These are phyloP conservation scores for Clitopilus hobsonii DNA, from an alignment of 768 basidiomycete species.

Conservation along the genomic window DNA sequence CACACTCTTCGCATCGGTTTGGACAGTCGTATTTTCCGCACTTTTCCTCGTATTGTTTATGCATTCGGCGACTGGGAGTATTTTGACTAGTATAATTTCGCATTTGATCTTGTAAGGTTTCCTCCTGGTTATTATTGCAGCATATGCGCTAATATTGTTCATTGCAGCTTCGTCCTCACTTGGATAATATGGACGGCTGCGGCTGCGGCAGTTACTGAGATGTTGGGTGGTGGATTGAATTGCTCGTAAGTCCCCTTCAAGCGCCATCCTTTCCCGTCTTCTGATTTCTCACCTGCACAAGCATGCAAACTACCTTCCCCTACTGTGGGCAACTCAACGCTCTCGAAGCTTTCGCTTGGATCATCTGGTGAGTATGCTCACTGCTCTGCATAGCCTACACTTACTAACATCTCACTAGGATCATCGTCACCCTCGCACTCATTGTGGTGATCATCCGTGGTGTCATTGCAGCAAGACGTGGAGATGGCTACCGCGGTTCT, in stretches of 20 bases:
- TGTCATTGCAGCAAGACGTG: slow-evolving; percentile 52
- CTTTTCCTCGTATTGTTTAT: slow-evolving; percentile 54
- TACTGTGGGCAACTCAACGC: slow-evolving; percentile 81
- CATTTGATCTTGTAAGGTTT: slow-evolving; percentile 58
- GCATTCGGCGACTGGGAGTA: slow-evolving; percentile 37
- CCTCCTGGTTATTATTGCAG: background rate
- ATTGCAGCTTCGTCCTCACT: slow-evolving; percentile 52
- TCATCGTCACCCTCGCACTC: slow-evolving; percentile 58
- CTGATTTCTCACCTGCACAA: slow-evolving; percentile 5
- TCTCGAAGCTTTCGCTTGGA: slow-evolving; percentile 70
- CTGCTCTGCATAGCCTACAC: background rate
- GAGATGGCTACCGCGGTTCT: slow-evolving; percentile 61
- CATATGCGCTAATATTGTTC: slow-evolving; percentile 1
- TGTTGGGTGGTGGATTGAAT: slow-evolving; percentile 65
- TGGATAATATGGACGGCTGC: slow-evolving; percentile 80
- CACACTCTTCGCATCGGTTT: slow-evolving; percentile 65
- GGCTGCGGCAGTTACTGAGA: slow-evolving; percentile 63
- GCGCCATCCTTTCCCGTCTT: background rate
- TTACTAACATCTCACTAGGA: slow-evolving; percentile 33
- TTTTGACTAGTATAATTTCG: slow-evolving; percentile 56
- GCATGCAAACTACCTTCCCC: slow-evolving; percentile 38
- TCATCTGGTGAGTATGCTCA: slow-evolving; percentile 50
- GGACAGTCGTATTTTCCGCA: slow-evolving; percentile 58
- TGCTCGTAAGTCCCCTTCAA: slow-evolving; percentile 44
- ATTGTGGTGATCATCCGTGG: slow-evolving; percentile 57